Evolutionary conservation across 768 basidiomycete species (phyloP), one percentile per base, ranked within the genome.

Genomic region (Coprinopsis sp.): DNA sequence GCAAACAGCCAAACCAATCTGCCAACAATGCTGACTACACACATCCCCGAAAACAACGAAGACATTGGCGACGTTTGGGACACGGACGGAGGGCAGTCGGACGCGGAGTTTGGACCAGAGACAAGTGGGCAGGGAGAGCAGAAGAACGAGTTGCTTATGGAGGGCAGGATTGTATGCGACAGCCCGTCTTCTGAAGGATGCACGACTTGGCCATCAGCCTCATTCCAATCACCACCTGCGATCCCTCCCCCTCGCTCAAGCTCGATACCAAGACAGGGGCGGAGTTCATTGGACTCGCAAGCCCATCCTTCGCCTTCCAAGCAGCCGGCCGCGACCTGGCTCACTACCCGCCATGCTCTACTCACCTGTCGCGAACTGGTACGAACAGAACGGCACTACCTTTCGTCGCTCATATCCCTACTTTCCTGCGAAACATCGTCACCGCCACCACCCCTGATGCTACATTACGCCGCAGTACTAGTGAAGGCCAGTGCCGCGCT

Each of bases 391-490:
- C 64, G 70, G 21, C 68, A 68, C 38, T 74, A 73, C 46, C 63
- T 71, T 19, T 47, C 60, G 10, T 67, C 69, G 11, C 53, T 74
- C 31, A 63, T 57, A 16, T 46, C 46, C 3, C 58, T 73, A 23
- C 51, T 64, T 33, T 53, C 58, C n/a, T 70, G 65, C 50, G 63
- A 60, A 27, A 76, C 71, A 29, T 69, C 33, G 23, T 62, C 71
- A 6, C 66, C 71, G 1, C 76, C 79, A 18, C 76, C 82, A 6
- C 62, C 76, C 14, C 63, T 74, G 12, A 75, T 85, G 69, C 56
- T 72, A 18, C 58, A 68, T 8, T 74, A 84, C 51, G 63, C 80
- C 12, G 75, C 69, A 14, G 70, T 67, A 6, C 71, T 86, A 10
- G 65, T 80, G 28, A 54, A 58, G 14, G 75, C 69, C 16, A 84